Evolutionary conservation across 176 grass and related monocot genomes (phyloP).

Genomic region (sorghum (Sorghum bicolor)): DNA sequence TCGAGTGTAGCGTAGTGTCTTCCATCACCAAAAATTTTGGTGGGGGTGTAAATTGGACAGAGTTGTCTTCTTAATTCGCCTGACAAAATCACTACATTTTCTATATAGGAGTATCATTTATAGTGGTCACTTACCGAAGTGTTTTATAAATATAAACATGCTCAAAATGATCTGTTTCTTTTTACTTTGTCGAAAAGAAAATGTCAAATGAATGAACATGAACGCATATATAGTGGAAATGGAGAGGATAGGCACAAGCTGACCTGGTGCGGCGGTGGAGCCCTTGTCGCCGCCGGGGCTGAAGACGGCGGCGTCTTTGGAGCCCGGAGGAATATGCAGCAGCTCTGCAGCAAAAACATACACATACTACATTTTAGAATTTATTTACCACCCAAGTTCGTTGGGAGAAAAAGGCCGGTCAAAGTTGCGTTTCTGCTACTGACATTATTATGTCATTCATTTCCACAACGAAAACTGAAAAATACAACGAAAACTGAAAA

Average conservation of each 20-base stretch:
- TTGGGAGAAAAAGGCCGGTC: background rate
- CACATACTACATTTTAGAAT: background rate
- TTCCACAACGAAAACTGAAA: background rate
- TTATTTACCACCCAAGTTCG: background rate
- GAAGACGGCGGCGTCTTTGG: conserved; percentile 78
- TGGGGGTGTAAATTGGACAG: background rate
- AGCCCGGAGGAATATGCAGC: conserved; percentile 74
- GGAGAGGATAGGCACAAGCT: background rate
- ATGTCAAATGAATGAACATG: background rate
- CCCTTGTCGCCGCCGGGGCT: conserved; percentile 48
- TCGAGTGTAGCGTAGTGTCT: background rate
- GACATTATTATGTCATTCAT: background rate
- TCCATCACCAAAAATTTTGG: background rate
- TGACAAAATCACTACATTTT: no score
- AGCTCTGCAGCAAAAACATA: conserved; percentile 45
- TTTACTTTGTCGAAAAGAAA: background rate
- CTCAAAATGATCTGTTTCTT: background rate
- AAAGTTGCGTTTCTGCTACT: background rate
- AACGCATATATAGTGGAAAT: background rate
- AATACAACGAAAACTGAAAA: background rate
- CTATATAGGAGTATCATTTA: no score
- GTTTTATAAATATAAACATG: background rate
- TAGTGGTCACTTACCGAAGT: background rate
- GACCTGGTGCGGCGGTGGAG: conserved; percentile 49
- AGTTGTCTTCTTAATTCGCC: background rate